Base-by-base conservation (phyloP, 73 alveolate genomes). In the Vitrella brassicaformis region DNA sequence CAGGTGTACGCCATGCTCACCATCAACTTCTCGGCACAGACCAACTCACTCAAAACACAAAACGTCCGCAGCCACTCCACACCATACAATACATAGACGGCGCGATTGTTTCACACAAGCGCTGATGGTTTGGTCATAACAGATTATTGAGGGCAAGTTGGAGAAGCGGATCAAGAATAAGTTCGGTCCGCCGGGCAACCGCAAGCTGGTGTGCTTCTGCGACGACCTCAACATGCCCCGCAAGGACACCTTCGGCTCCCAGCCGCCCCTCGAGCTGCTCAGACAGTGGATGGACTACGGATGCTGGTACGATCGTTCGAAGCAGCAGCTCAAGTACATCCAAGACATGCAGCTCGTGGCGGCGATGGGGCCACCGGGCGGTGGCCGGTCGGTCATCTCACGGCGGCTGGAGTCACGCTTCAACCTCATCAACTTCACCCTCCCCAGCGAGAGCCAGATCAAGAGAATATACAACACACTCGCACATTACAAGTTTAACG, bases 151-250 rank as follows among this genome's bases (percentile, higher is more conserved):
- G 89, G 77, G 91, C 79, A 94, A 93, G 88, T 90, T 94, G 69
- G 99, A 94, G 71, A 96, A 90, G 89, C 89, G 98, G 73, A 94
- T 95, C 70, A 90, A 95, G 85, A 93, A 94, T 88, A 94, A 94
- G 88, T 91, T 89, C 85, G 94, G 97, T 1, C 99, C 99, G 22
- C 95, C 93, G 75, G 96, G 94, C 66, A 90, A 87, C 82, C 92
- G 92, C 86, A 91, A 90, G 85, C 91, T 94, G 80, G 86, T 96
- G 66, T 91, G 94, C 85, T 96, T 92, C 80, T 92, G 94, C 66
- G 99, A 96, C 84, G 99, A 96, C 86, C 90, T 96, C 47, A 96
- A 96, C 90, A 92, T 96, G 98, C 99, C 99, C 28, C 89, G 96
- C 87, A 95, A 96, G 74, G 99, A 96, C 75, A 90, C 93, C 71